These are phyloP conservation scores for Penicillium frequentans DNA, from an alignment of 2,329 filamentous ascomycete species.

Conservation along the genomic window DNA sequence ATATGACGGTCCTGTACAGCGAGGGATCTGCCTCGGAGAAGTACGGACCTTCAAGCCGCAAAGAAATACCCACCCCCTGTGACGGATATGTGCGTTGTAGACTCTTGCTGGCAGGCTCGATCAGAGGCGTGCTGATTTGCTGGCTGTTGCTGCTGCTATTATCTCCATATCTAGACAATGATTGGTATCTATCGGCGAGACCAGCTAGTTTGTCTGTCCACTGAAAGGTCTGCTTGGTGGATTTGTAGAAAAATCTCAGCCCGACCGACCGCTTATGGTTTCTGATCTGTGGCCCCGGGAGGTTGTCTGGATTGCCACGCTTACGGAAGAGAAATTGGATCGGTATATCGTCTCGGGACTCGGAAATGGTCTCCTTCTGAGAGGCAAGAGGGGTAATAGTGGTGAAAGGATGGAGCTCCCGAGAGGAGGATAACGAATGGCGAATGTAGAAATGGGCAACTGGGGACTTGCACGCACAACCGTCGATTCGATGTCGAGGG, in stretches of 20 bases:
- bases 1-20: neutral
- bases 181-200: neutral
- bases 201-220: neutral
- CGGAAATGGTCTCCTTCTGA: neutral
- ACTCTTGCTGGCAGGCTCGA: neutral
- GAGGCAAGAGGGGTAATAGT: neutral
- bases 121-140: neutral
- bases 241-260: neutral
- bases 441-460: constrained; percentile 6
- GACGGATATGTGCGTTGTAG: neutral
- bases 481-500: constrained; percentile 5
- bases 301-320: neutral
- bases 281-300: neutral
- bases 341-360: neutral
- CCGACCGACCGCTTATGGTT: neutral
- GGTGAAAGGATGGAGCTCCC: neutral
- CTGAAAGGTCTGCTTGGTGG: neutral
- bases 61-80: neutral
- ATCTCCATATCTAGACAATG: neutral
- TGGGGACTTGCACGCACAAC: constrained; percentile 3
- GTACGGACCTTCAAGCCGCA: neutral
- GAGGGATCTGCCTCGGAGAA: neutral
- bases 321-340: neutral
- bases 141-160: neutral
- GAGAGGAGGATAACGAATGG: constrained; percentile 3